phyloP scores from a whole-genome alignment of 148 eudicot species.

The Spergularia bocconei region DNA sequence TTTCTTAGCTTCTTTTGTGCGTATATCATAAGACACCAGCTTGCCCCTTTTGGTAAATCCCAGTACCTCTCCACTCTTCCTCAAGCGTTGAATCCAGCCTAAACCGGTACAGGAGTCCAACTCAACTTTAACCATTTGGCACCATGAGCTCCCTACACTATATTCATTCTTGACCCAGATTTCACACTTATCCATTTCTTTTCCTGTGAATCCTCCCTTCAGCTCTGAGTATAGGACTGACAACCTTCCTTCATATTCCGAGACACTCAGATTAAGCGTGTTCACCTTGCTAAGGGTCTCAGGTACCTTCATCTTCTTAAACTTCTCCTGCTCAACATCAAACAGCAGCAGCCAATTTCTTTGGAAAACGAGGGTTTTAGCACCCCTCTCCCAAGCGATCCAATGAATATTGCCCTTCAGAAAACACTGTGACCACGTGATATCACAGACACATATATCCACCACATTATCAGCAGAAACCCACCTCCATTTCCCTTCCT shows the following conservation, averaged over 20 bases:
- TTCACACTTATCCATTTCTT: background rate
- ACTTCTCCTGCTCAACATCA: too few relatives aligned
- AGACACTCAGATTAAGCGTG: too few relatives aligned
- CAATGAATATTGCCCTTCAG: constrained; percentile 18
- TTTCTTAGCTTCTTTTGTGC: background rate
- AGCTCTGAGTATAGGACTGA: too few relatives aligned
- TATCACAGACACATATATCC: constrained; percentile 14
- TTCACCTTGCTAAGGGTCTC: too few relatives aligned
- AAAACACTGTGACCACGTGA: constrained; percentile 20
- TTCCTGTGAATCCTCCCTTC: background rate
- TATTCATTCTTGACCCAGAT: constrained; percentile 19
- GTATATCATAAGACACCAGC: constrained; percentile 20
- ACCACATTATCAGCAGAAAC: constrained; percentile 8
- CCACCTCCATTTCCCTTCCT: constrained; percentile 14
- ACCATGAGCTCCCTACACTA: constrained; percentile 15
- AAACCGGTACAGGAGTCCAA: background rate
- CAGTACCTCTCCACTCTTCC: constrained; percentile 18
- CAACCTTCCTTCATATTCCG: too few relatives aligned
- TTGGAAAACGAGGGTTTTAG: too few relatives aligned
- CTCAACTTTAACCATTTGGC: constrained; percentile 9
- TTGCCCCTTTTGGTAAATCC: constrained; percentile 7
- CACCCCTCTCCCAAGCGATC: background rate
- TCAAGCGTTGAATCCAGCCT: constrained; percentile 11
- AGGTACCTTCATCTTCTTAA: too few relatives aligned
- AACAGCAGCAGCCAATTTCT: too few relatives aligned